Evolutionary conservation across 2,329 filamentous ascomycete species (phyloP).

Genomic region (Polychaeton citri): DNA sequence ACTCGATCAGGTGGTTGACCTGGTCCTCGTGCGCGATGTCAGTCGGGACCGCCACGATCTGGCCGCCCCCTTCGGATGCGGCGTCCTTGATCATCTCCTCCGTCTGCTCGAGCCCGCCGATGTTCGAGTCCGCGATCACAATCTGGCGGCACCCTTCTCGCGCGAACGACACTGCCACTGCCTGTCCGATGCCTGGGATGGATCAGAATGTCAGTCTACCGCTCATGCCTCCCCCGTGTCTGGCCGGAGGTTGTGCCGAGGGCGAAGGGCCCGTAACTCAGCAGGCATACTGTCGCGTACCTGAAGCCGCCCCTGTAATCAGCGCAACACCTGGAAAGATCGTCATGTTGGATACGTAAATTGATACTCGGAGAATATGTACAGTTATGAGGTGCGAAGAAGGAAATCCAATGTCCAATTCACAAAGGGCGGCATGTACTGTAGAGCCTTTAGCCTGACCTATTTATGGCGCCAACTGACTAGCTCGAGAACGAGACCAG

Average conservation of each 20-base stretch:
- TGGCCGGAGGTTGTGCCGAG: neutral
- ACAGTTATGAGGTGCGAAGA: too few relatives aligned
- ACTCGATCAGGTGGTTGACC: conserved; percentile 22
- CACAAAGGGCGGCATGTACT: too few relatives aligned
- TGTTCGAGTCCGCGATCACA: conserved; percentile 28
- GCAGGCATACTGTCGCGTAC: too few relatives aligned
- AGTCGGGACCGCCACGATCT: conserved; percentile 16
- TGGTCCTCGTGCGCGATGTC: conserved; percentile 26
- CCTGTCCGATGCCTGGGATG: conserved; percentile 28
- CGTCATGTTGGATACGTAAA: too few relatives aligned
- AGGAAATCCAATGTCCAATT: too few relatives aligned
- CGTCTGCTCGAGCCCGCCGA: conserved; percentile 22
- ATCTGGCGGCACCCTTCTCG: conserved; percentile 31
- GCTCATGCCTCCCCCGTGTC: neutral
- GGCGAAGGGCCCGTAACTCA: too few relatives aligned
- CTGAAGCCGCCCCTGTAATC: conserved; percentile 21
- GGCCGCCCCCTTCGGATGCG: conserved; percentile 7
- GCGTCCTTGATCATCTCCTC: conserved; percentile 16
- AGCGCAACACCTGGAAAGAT: conserved; percentile 21
- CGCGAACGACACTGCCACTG: conserved; percentile 31
- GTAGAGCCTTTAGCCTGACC: too few relatives aligned
- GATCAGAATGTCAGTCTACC: neutral
- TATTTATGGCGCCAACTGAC: too few relatives aligned
- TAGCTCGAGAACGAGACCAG: too few relatives aligned
- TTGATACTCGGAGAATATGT: too few relatives aligned